Conservation (phyloP, 2,329 filamentous ascomycete genomes). For the Penicillium sp. region DNA sequence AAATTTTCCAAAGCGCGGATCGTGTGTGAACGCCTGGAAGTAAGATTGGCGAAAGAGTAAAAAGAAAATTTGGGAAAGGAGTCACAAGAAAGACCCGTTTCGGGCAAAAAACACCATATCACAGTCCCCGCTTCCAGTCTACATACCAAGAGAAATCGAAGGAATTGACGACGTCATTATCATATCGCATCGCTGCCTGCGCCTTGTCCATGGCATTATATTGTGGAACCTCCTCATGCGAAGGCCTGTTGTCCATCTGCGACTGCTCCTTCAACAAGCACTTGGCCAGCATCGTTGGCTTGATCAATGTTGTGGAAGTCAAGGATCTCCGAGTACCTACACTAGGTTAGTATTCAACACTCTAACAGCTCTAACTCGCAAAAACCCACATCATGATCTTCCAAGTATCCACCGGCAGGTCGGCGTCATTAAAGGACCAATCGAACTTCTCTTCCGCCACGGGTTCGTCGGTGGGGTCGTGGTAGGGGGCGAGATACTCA, state of each 20-base stretch:
- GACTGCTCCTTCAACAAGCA: constrained; percentile 21
- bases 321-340: constrained; percentile 94
- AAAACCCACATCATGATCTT: constrained; percentile 97
- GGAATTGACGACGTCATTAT: neutral
- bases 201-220: too few species aligned
- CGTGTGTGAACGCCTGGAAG: too few species aligned
- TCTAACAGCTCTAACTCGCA: too few species aligned
- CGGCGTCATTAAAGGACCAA: constrained; percentile 98
- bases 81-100: too few species aligned
- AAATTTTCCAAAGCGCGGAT: too few species aligned
- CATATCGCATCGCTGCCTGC: too few species aligned
- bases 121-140: too few species aligned
- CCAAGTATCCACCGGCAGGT: constrained; percentile 97
- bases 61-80: too few species aligned
- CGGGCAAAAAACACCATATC: too few species aligned
- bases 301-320: constrained; percentile 92
- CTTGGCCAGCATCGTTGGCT: constrained; percentile 27
- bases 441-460: constrained; percentile 96
- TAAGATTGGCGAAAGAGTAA: too few species aligned
- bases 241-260: constrained; percentile 19
- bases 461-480: constrained; percentile 93
- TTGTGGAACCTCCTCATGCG: too few species aligned
- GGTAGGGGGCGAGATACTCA: constrained; percentile 90
- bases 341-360: constrained; percentile 8
- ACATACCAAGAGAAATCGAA: too few species aligned